These are phyloP conservation scores for Leucosporidium scottii DNA, from an alignment of 768 basidiomycete species.

Conservation along the genomic window DNA sequence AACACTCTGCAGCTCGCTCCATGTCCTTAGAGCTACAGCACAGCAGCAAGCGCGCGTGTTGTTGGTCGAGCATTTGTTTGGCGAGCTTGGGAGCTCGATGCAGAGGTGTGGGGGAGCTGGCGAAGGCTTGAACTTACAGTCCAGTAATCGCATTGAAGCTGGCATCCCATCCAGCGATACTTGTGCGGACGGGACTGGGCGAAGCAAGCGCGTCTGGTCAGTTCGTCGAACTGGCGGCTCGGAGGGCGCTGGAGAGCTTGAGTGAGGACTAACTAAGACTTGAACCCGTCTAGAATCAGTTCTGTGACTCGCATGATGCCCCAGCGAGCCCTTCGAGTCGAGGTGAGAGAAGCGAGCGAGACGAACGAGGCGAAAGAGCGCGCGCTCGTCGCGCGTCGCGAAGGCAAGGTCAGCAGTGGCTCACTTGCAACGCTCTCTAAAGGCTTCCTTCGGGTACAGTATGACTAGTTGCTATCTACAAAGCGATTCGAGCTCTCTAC, in stretches of 20 bases:
- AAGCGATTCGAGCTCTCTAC: no score
- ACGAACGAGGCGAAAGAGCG: no score
- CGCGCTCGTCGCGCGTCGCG: no score
- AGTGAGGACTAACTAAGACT: slow-evolving; percentile 63
- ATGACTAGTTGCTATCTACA: no score
- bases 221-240: neutral
- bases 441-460: no score
- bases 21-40: no score
- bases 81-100: neutral
- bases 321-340: no score
- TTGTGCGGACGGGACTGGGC: slow-evolving; percentile 86
- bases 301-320: slow-evolving; percentile 80
- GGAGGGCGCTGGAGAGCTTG: neutral
- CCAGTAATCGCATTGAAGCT: slow-evolving; percentile 90
- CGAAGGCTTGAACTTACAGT: slow-evolving; percentile 18
- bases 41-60: neutral
- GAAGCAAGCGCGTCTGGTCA: slow-evolving; percentile 62
- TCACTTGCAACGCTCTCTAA: no score
- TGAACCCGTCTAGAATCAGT: slow-evolving; percentile 93
- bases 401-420: no score
- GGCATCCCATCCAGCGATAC: slow-evolving; percentile 92
- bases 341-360: no score
- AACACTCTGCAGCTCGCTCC: neutral
- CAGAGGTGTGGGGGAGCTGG: no score
- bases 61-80: neutral